Percentiles rank a stretch among this genome's conserved stretches.
These are phyloP conservation scores for Salisapilia sapeloensis DNA, from an alignment of 352 stramenopile genomes.

Conservation along the genomic window DNA sequence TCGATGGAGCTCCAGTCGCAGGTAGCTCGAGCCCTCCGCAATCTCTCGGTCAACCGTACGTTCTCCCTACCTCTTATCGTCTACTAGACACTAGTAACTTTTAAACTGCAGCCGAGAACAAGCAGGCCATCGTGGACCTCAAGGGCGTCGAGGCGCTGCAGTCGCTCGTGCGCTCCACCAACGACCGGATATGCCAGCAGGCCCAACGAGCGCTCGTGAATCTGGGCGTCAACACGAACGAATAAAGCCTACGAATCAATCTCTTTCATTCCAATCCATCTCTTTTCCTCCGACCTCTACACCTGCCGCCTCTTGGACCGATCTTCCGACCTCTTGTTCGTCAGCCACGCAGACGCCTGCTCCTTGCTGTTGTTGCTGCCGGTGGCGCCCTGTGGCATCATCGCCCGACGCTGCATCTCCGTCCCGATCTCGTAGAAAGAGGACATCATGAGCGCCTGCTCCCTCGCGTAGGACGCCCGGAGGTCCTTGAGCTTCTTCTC, in stretches of 20 bases:
- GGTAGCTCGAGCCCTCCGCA: conserved; percentile 82
- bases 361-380: conserved; percentile 4
- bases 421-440: conserved; percentile 82
- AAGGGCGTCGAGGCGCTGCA: conserved; percentile 70
- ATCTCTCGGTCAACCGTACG: conserved; percentile 86
- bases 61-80: conserved; percentile 2
- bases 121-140: conserved; percentile 74
- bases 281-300: too few relatives aligned
- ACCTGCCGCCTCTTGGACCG: conserved; percentile 61
- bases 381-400: conserved; percentile 57
- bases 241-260: conserved; percentile 11
- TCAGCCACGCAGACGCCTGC: conserved; percentile 58
- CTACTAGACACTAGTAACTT: conserved; percentile 1
- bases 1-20: conserved; percentile 79
- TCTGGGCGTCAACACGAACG: conserved; percentile 70
- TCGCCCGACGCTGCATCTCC: conserved; percentile 76
- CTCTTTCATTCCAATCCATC: too few relatives aligned
- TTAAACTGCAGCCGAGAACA: conserved; percentile 59
- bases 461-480: conserved; percentile 56
- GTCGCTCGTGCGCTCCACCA: conserved; percentile 51
- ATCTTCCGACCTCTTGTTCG: conserved; percentile 71
- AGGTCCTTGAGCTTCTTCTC: conserved; percentile 80
- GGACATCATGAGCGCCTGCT: conserved; percentile 81
- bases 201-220: conserved; percentile 78
- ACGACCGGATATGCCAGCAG: conserved; percentile 82